Evolutionary conservation across 257 asterid genomes (phyloP), one percentile per base, ranked within the genome.

Genomic region (Paulownia fortunei): DNA sequence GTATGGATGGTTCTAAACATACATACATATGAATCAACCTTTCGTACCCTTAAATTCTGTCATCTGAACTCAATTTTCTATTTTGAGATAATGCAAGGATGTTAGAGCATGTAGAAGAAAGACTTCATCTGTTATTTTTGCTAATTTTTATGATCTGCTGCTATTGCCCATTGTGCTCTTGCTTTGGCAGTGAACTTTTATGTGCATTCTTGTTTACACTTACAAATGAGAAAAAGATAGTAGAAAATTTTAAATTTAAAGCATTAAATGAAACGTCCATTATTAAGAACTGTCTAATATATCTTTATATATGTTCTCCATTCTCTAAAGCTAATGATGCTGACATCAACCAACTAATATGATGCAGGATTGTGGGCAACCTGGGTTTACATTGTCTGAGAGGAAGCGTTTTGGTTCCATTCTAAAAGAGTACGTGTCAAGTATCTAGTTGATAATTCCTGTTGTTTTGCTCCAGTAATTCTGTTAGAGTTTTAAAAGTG

Each of bases 351-450:
- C 36, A 13, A 51, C 56, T 58, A 26, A 42, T 49, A 69, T 73
- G 80, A 78, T 89, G 85, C 89, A 94, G 98, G 98, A 94, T 80
- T 89, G 86, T 74, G 99, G 99, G 36, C 99, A 94, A 79, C 99
- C 99, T 87, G 99, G 99, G 79, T 94, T 94, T 83, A 91, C 99
- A 54, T 55, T 85, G 81, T 85, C 97, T 27, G 99, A 94, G 90
- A 89, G 98, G 91, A 91, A 26, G 86, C 92, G 99, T 10, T 94
- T 94, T 77, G 90, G 92, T 60, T 72, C 83, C 74, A 85, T 94
- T 75, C 84, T 92, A 74, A 91, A 85, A 89, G 97, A 92, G 97
- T 92, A 87, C 6, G 96, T 76, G 16, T 30, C 71, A 49, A 36
- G 12, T 62, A 44, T 79, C 56, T 64, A 58, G 21, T 55, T 47